Base-by-base conservation (phyloP, 441 rosid species). In the Sinapis alba region DNA sequence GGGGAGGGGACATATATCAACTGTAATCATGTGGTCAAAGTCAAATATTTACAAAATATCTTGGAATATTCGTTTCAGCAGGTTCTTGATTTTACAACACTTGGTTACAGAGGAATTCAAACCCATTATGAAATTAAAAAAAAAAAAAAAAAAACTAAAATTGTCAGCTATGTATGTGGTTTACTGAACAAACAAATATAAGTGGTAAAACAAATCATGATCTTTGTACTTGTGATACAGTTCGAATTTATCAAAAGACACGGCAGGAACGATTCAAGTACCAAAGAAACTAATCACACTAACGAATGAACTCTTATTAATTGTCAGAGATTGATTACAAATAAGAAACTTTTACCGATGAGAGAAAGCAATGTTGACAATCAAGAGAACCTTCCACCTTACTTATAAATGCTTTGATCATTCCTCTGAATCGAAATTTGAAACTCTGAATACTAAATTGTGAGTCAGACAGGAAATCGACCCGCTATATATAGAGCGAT, bases 331-430 rank as follows among this genome's bases (percentile, higher is more conserved):
- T 10, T 30, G 36, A 30, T 1, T 7, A 5, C 1, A 24, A 58
- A 27, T 6, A 10, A 9, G 19, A 23, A 27, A 18, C 2, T 18
- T 15, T 86, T 26, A 96, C 98, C 99, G 93, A 9, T 93, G 92
- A 2, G 99, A 95, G 28, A 26, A 68, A 68, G 99, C 99, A 81
- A 95, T 98, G 82, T 95, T 95, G 76, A 93, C 98, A 70, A 95
- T 86, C 83, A 93, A 65, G 58, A 91, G 94, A 70, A 79, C 97
- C 76, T 93, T 95, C 59, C 98, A 4, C 99, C 79, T 87, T 95
- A 85, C 79, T 87, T 95, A 85, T 90, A 90, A 28, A 10, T 78
- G 74, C 97, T 79, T 24, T 93, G 89, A 77, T 93, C 89, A 43
- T 60, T 2, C 21, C 7, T 11, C 20, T 69, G 30, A 7, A 36